A percentile compares a stretch with the other conserved stretches of the same genome.
phyloP scores from a whole-genome alignment of 495 filamentous ascomycete genomes.

The Trichoderma asperelloides region DNA sequence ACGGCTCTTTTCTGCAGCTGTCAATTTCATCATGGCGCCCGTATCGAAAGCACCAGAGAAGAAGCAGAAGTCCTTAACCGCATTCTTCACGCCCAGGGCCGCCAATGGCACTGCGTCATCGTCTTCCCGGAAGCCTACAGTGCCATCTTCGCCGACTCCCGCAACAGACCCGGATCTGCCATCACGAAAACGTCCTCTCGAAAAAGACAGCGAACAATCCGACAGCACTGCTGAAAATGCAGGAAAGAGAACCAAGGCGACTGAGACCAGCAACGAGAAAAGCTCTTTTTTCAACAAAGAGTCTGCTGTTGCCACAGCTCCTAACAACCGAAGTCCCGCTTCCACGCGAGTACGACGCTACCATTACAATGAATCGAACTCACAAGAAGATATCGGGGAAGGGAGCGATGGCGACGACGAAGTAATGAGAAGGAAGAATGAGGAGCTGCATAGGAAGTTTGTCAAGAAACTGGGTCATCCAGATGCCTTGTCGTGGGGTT shows the following conservation, averaged over 20 bases:
- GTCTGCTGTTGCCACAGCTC: slow-evolving; percentile 4
- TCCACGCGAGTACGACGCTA: slow-evolving; percentile 35
- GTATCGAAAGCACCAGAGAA: slow-evolving; percentile 33
- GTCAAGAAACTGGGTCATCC: slow-evolving; percentile 80
- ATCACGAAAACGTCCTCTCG: slow-evolving; percentile 36
- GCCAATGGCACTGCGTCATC: slow-evolving; percentile 22
- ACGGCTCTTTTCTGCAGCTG: neutral
- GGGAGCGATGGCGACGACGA: slow-evolving; percentile 38
- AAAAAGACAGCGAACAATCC: slow-evolving; percentile 31
- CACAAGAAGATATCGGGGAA: slow-evolving; percentile 15
- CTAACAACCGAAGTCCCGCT: slow-evolving; percentile 11
- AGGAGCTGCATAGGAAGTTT: slow-evolving; percentile 75
- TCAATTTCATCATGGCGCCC: slow-evolving; percentile 24
- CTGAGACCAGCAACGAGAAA: slow-evolving; percentile 18
- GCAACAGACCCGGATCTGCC: slow-evolving; percentile 10
- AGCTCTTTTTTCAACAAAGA: slow-evolving; percentile 16
- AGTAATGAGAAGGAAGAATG: slow-evolving; percentile 40
- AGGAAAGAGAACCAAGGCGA: slow-evolving; percentile 33
- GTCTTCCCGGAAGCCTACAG: slow-evolving; percentile 15
- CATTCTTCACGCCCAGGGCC: slow-evolving; percentile 70
- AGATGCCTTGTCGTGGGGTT: slow-evolving; percentile 63
- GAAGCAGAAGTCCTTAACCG: slow-evolving; percentile 76
- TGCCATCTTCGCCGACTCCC: slow-evolving; percentile 14
- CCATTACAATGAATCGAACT: slow-evolving; percentile 29
- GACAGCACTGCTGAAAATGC: slow-evolving; percentile 25